Base-by-base conservation (phyloP, 768 basidiomycete species). In the Filobasidium wieringae region DNA sequence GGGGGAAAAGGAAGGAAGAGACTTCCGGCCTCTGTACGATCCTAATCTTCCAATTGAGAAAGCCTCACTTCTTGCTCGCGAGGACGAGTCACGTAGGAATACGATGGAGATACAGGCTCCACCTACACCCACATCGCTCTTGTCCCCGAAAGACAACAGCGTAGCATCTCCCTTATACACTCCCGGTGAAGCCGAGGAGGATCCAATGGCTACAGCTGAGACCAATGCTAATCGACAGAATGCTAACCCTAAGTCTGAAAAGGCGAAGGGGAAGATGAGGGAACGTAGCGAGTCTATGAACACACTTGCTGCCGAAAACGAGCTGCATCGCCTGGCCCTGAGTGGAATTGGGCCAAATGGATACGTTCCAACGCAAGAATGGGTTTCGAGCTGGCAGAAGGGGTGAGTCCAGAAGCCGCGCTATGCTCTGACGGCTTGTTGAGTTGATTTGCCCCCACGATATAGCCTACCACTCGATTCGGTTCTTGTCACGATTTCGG, bases 331-430 rank as follows among this genome's bases (percentile, higher is more conserved):
- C 30, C 74, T 82, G 24, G 82, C 85, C n/a, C 78, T 80, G 30
- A 77, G 78, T 17, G 84, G 82, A 12, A 80, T 92, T 17, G 90
- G 90, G 29, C 79, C 86, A 63, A 92, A 89, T 71, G 88, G 90
- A 2, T 99, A 96, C 73, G 78, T 92, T 7, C 91, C 95, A 11
- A 95, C 90, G 2, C 88, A 95, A 71, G 89, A 90, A 81, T 99
- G 95, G 93, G 90, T 89, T 22, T 91, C 91, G 1, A 72, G 71
- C 41, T 97, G 93, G 93, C 88, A 93, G 65, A 88, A 92, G 79
- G 92, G 92, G 89, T 88, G 64, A 69, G 78, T 68, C 2, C n/a
- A 3, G 29, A 34, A 15, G 27, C 14, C 24, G 19, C 8, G 4
- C 11, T 47, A 14, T 9, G 2, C 24, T 14, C 17, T 15, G 26